phyloP scores from a whole-genome alignment of 2,329 filamentous ascomycete species.

The Hypomyces rosellus region DNA sequence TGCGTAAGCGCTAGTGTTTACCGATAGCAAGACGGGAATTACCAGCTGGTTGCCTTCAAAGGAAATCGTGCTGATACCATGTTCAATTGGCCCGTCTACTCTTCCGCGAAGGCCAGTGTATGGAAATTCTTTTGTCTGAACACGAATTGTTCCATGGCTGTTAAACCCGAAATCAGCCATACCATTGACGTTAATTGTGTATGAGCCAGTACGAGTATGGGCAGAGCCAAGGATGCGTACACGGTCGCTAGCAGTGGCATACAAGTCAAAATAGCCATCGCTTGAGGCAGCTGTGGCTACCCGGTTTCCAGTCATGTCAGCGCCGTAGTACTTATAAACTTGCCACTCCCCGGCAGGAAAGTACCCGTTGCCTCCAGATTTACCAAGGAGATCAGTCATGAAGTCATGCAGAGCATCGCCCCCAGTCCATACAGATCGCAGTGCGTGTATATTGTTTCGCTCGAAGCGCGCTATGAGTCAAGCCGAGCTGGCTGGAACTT shows the following conservation, averaged over 20 bases:
- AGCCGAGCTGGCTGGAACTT: slow-evolving; percentile 6
- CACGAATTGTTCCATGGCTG: slow-evolving; percentile 1
- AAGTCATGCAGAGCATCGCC: slow-evolving; percentile 5
- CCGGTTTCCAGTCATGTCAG: slow-evolving; percentile 8
- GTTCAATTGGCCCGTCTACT: slow-evolving; percentile 7
- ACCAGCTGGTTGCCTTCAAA: slow-evolving; percentile 5
- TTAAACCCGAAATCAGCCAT: slow-evolving; percentile 9
- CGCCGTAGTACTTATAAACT: slow-evolving; percentile 8
- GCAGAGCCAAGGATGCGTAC: slow-evolving; percentile 8
- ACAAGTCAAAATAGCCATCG: slow-evolving; percentile 4
- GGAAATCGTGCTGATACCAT: slow-evolving; percentile 2
- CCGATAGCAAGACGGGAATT: slow-evolving; percentile 3
- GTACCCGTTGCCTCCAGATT: neutral
- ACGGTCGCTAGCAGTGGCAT: slow-evolving; percentile 7
- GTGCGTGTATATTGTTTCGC: slow-evolving; percentile 5
- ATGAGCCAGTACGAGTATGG: slow-evolving; percentile 2
- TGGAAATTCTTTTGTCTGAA: slow-evolving; percentile 4
- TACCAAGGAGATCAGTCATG: slow-evolving; percentile 2
- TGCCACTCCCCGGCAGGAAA: slow-evolving; percentile 8
- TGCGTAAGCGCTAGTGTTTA: slow-evolving; percentile 7
- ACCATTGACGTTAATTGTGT: neutral
- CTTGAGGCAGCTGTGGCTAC: neutral
- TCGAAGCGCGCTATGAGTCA: slow-evolving; percentile 9
- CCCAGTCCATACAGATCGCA: slow-evolving; percentile 5
- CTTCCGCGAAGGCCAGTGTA: slow-evolving; percentile 4